Evolutionary conservation across 2,329 filamentous ascomycete species (phyloP).

Genomic region (Calonectria naviculata): DNA sequence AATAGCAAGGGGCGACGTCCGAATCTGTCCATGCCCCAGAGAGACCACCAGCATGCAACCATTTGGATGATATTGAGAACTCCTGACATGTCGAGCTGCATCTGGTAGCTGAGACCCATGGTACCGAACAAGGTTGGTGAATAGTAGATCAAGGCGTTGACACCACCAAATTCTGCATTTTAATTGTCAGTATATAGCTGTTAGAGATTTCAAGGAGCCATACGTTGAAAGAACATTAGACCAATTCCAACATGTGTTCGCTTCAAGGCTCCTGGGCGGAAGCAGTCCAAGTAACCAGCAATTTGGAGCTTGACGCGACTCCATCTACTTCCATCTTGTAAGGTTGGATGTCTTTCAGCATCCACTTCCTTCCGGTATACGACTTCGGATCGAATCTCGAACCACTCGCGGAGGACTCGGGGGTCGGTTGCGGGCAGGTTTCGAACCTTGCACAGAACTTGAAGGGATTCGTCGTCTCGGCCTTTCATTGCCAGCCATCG

Average conservation of each 20-base stretch:
- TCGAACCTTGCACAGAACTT: conserved; percentile 33
- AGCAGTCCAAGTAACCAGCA: conserved; percentile 60
- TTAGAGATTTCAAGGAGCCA: not conserved
- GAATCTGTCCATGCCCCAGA: conserved; percentile 54
- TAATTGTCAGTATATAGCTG: not conserved
- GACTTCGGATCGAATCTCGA: conserved; percentile 39
- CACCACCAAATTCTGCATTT: conserved; percentile 33
- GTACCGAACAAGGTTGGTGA: conserved; percentile 67
- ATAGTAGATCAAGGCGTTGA: conserved; percentile 66
- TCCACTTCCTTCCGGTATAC: conserved; percentile 39
- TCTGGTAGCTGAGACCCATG: conserved; percentile 57
- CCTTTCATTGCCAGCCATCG: conserved; percentile 41
- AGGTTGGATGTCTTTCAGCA: conserved; percentile 45
- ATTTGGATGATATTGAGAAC: conserved; percentile 44
- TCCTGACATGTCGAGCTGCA: conserved; percentile 45
- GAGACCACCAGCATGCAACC: conserved; percentile 52
- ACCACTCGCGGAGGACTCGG: conserved; percentile 34
- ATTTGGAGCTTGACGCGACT: conserved; percentile 55
- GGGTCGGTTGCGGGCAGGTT: conserved; percentile 32
- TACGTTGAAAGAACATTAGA: conserved; percentile 67
- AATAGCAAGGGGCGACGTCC: conserved; percentile 38
- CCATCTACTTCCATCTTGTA: conserved; percentile 32
- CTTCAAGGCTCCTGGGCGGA: conserved; percentile 59
- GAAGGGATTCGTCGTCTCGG: conserved; percentile 37
- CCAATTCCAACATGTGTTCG: conserved; percentile 57